Conservation (phyloP, 228 moss, liverwort and hornwort species). For the Sphagnum fallax region DNA sequence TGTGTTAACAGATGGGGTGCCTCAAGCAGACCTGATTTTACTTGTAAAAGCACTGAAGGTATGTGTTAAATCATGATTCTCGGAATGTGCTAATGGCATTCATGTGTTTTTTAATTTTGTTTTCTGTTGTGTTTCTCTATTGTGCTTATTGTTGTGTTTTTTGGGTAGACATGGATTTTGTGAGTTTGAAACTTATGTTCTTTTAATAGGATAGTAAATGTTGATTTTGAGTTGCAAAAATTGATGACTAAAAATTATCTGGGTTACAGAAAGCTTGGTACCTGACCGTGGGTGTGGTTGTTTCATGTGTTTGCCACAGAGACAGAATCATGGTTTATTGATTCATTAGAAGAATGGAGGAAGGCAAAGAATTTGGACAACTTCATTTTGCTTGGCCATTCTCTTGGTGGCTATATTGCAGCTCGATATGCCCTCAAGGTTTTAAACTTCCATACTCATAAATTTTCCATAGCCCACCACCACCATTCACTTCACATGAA, state of each 20-base stretch:
- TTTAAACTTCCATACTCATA: neutral
- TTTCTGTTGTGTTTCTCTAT: too few species aligned
- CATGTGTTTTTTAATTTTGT: too few species aligned
- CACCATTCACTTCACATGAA: too few species aligned
- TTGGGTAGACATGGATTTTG: too few species aligned
- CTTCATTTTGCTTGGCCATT: constrained; percentile 89
- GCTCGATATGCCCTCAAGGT: constrained; percentile 89
- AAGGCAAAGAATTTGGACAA: constrained; percentile 72
- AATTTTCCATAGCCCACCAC: too few species aligned
- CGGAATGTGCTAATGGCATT: too few species aligned
- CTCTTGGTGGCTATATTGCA: constrained; percentile 87
- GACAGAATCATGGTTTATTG: constrained; percentile 97
- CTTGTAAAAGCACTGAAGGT: constrained; percentile 73
- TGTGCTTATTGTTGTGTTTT: too few species aligned
- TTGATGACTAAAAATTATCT: too few species aligned
- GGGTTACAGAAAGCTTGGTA: too few species aligned
- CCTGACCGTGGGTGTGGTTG: neutral
- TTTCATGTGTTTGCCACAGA: constrained; percentile 31
- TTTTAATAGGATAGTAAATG: too few species aligned
- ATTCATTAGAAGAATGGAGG: constrained; percentile 98
- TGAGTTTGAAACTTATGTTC: too few species aligned
- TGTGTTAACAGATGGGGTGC: constrained; percentile 47
- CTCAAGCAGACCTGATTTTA: constrained; percentile 74
- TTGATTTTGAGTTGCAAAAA: too few species aligned
- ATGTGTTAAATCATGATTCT: neutral